These are phyloP conservation scores for Petasospora rhodanensis DNA, from an alignment of 1,139 yeast species.

Conservation along the genomic window DNA sequence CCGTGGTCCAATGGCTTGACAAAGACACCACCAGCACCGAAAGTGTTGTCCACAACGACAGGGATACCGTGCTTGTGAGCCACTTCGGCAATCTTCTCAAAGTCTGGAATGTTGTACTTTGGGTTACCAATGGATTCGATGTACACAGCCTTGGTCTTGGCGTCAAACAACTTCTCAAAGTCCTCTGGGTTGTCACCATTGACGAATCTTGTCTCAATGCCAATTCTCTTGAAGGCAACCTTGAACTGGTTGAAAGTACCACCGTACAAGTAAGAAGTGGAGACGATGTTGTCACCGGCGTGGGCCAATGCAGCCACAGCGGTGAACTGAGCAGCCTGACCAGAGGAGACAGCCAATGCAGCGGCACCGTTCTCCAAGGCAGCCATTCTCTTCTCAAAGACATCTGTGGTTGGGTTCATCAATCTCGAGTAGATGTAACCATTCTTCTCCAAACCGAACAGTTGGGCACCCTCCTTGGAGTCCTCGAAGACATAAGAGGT, in stretches of 20 bases:
- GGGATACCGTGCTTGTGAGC: conserved; percentile 91
- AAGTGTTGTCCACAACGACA: conserved; percentile 92
- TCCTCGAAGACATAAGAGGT: conserved; percentile 81
- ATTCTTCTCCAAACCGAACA: conserved; percentile 76
- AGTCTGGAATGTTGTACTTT: conserved; percentile 87
- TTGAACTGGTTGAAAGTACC: conserved; percentile 96
- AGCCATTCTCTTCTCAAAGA: conserved; percentile 86
- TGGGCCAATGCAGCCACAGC: conserved; percentile 85
- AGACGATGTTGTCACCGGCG: conserved; percentile 81
- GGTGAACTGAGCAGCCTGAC: conserved; percentile 90
- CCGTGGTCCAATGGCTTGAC: conserved; percentile 85
- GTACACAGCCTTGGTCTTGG: conserved; percentile 83
- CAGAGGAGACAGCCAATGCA: conserved; percentile 88
- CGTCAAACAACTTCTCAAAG: conserved; percentile 70
- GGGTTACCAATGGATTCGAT: conserved; percentile 95
- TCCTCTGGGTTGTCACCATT: conserved; percentile 70
- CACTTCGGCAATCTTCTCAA: conserved; percentile 65
- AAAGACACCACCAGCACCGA: conserved; percentile 94
- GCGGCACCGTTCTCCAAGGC: conserved; percentile 91
- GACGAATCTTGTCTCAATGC: conserved; percentile 81
- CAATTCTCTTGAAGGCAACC: conserved; percentile 83
- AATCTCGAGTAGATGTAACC: conserved; percentile 88
- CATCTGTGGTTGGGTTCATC: conserved; percentile 89
- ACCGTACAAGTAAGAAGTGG: conserved; percentile 88
- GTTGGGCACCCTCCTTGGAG: conserved; percentile 87